A percentile compares a stretch with the other conserved stretches of the same genome.
These are phyloP conservation scores for Apiospora arundinis DNA, from an alignment of 2,329 filamentous ascomycete species.

Conservation along the genomic window DNA sequence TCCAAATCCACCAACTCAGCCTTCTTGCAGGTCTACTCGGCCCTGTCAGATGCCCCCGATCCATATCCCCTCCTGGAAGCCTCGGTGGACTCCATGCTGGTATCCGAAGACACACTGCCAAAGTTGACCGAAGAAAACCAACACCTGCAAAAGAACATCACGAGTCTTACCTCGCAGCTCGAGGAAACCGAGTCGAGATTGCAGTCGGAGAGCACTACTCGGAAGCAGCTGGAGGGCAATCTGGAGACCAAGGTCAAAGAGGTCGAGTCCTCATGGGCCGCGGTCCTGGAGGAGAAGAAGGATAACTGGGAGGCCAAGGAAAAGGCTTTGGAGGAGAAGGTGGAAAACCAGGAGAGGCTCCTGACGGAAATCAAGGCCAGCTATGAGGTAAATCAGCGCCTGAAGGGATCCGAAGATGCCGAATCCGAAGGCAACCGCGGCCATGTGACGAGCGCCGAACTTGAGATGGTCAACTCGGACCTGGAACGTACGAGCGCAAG, in stretches of 20 bases:
- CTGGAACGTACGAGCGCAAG: constrained; percentile 87
- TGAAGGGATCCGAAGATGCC: constrained; percentile 73
- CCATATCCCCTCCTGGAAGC: constrained; percentile 96
- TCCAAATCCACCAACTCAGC: constrained; percentile 93
- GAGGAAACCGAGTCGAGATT: constrained; percentile 82
- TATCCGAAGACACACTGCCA: constrained; percentile 90
- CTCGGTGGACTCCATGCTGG: constrained; percentile 90
- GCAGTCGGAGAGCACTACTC: constrained; percentile 76
- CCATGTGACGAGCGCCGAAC: constrained; percentile 82
- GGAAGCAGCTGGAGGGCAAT: constrained; percentile 77
- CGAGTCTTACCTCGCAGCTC: constrained; percentile 77
- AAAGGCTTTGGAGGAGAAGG: constrained; percentile 86
- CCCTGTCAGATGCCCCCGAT: constrained; percentile 93
- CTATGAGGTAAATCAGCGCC: constrained; percentile 92
- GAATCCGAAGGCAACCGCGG: constrained; percentile 63
- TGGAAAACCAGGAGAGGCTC: constrained; percentile 90
- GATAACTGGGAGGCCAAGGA: constrained; percentile 98
- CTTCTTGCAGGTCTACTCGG: constrained; percentile 91
- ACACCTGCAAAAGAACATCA: constrained; percentile 80
- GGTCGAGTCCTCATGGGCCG: constrained; percentile 87
- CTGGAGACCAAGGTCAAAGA: constrained; percentile 85
- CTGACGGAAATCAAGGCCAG: constrained; percentile 95
- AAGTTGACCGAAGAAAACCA: constrained; percentile 89
- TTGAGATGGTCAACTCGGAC: constrained; percentile 92
- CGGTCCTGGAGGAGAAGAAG: constrained; percentile 89